These are phyloP conservation scores for Prunus davidiana DNA, from an alignment of 306 rosid species.

Conservation along the genomic window DNA sequence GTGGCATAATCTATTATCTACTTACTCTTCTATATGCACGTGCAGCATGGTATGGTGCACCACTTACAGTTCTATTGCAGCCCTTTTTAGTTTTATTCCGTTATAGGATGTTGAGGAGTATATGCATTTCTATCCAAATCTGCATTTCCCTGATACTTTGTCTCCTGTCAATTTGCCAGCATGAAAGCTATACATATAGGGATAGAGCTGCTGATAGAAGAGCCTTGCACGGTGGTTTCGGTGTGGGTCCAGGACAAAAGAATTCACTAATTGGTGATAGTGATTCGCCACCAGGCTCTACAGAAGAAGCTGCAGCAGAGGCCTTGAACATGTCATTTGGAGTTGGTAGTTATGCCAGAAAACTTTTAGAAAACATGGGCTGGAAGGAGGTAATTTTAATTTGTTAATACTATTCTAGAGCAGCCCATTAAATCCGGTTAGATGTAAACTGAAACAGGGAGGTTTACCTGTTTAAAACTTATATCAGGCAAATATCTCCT, in stretches of 20 bases:
- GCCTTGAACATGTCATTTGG: slow-evolving; percentile 81
- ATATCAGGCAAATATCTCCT: neutral
- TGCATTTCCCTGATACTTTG: slow-evolving; percentile 12
- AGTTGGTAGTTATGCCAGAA: slow-evolving; percentile 73
- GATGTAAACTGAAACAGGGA: neutral
- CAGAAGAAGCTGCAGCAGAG: slow-evolving; percentile 63
- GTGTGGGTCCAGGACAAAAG: slow-evolving; percentile 89
- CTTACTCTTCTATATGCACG: neutral
- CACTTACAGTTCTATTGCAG: neutral
- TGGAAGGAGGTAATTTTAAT: slow-evolving; percentile 79
- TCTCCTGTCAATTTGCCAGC: slow-evolving; percentile 38
- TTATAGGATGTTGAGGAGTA: neutral
- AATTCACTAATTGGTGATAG: slow-evolving; percentile 16
- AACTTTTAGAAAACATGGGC: slow-evolving; percentile 67
- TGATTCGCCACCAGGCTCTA: slow-evolving; percentile 27
- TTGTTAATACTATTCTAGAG: neutral
- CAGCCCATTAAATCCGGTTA: neutral
- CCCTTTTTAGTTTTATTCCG: neutral
- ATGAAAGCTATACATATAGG: slow-evolving; percentile 46
- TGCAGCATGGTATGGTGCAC: neutral
- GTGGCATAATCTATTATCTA: neutral
- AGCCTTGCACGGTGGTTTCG: slow-evolving; percentile 71
- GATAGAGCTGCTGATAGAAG: slow-evolving; percentile 94
- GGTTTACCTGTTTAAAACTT: neutral
- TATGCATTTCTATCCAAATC: neutral